Percentiles rank a stretch among this genome's conserved stretches.
These are phyloP conservation scores for Pisolithus orientalis DNA, from an alignment of 768 basidiomycete genomes.

Conservation along the genomic window DNA sequence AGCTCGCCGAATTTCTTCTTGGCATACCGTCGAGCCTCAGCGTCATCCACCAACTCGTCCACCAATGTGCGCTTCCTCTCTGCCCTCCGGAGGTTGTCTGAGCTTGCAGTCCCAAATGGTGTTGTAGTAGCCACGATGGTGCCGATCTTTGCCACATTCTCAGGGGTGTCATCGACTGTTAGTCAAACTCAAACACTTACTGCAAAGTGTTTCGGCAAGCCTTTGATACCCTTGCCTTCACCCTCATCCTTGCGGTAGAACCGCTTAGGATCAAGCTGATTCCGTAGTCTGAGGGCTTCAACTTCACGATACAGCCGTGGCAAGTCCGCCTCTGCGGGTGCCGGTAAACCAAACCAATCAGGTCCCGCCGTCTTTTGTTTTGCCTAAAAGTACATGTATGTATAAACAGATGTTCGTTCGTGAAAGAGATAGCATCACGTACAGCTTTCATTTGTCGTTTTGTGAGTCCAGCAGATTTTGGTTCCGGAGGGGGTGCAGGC, in stretches of 20 bases:
- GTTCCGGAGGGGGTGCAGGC: constrained; percentile 59
- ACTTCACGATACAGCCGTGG: constrained; percentile 79
- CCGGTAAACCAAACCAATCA: constrained; percentile 85
- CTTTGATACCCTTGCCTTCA: constrained; percentile 79
- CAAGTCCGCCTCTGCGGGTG: constrained; percentile 72
- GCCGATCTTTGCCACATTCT: constrained; percentile 52
- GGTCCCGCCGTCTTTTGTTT: constrained; percentile 69
- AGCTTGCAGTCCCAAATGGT: constrained; percentile 64
- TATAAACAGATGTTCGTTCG: background rate
- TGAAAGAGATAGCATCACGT: constrained; percentile 12
- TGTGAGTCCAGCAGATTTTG: constrained; percentile 64
- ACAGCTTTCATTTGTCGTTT: constrained; percentile 72
- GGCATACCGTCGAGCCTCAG: constrained; percentile 81
- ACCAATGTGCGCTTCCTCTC: constrained; percentile 78
- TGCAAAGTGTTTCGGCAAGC: constrained; percentile 86
- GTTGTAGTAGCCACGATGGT: constrained; percentile 64
- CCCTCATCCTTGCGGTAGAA: constrained; percentile 87
- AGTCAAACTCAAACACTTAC: constrained; percentile 37
- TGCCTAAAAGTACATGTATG: constrained; percentile 35
- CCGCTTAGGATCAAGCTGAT: constrained; percentile 87
- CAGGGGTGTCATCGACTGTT: background rate
- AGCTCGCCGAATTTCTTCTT: constrained; percentile 86
- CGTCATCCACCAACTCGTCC: constrained; percentile 85
- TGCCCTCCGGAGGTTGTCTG: constrained; percentile 65
- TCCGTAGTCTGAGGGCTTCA: constrained; percentile 78